A percentile compares a stretch with the other conserved stretches of the same genome.
Evolutionary conservation across 2,329 filamentous ascomycete genomes (phyloP).

Genomic region (Trichoderma guizhouense): DNA sequence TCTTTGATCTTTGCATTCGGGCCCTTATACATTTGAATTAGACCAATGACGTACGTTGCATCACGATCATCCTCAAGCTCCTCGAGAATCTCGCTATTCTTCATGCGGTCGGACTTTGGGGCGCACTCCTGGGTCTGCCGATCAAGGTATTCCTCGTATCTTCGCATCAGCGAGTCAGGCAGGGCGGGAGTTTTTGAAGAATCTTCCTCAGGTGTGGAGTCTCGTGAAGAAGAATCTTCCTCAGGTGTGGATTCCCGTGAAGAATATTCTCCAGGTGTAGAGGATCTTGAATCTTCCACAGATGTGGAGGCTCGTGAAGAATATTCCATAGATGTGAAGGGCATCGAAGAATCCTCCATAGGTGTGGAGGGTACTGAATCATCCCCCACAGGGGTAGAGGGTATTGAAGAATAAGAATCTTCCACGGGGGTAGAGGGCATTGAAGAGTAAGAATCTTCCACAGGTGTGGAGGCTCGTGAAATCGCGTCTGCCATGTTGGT

Average conservation of each 20-base stretch:
- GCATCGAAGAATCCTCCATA: too few species aligned
- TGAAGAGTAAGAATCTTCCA: too few species aligned
- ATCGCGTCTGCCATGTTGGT: background rate
- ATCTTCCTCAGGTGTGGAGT: background rate
- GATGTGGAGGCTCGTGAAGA: too few species aligned
- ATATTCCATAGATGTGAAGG: too few species aligned
- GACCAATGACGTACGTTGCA: background rate
- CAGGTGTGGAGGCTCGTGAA: background rate
- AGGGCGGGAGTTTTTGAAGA: background rate
- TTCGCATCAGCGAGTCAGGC: background rate
- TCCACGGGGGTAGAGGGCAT: too few species aligned
- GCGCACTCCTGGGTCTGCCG: background rate
- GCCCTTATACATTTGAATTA: background rate
- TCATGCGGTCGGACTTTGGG: background rate
- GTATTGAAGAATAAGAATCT: too few species aligned
- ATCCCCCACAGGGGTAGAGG: too few species aligned
- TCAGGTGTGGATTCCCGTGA: background rate
- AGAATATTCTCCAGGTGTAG: background rate
- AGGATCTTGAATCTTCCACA: too few species aligned
- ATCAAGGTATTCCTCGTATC: background rate
- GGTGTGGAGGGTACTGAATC: too few species aligned
- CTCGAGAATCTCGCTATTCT: background rate
- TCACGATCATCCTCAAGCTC: background rate
- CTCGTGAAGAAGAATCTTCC: background rate
- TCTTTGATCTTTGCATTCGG: background rate